phyloP scores from a whole-genome alignment of 495 filamentous ascomycete genomes.

The Annulohypoxylon maeteangense region DNA sequence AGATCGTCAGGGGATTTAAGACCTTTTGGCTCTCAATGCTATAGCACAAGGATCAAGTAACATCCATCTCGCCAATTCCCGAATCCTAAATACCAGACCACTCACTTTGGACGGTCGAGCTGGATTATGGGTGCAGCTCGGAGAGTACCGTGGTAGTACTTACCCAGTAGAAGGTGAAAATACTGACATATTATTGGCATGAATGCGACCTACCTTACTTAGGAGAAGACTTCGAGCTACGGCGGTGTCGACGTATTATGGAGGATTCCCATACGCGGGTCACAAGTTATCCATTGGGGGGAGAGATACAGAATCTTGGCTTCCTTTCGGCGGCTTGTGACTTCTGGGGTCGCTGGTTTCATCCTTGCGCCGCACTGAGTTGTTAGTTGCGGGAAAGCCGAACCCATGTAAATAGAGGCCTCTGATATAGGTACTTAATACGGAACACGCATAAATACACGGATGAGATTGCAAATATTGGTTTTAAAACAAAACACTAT shows the following conservation, averaged over 20 bases:
- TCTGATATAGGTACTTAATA: conserved; percentile 33
- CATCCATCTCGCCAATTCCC: conserved; percentile 33
- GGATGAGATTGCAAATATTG: not conserved
- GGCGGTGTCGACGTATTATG: conserved; percentile 22
- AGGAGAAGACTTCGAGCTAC: conserved; percentile 11
- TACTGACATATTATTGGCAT: conserved; percentile 16
- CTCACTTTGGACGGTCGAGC: not conserved
- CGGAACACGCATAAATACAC: not conserved
- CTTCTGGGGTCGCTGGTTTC: conserved; percentile 39
- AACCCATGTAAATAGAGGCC: conserved; percentile 31
- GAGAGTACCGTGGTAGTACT: conserved; percentile 17
- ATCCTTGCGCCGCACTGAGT: conserved; percentile 34
- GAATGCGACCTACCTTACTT: conserved; percentile 11
- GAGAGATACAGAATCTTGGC: conserved; percentile 22
- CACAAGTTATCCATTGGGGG: conserved; percentile 21
- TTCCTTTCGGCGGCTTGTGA: conserved; percentile 24
- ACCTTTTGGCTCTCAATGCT: conserved; percentile 21
- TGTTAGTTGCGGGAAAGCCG: conserved; percentile 25
- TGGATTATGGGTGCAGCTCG: not conserved
- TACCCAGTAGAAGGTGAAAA: conserved; percentile 11
- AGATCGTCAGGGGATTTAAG: conserved; percentile 44
- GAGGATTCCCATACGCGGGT: conserved; percentile 6
- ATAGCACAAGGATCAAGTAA: conserved; percentile 27
- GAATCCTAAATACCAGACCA: conserved; percentile 15
- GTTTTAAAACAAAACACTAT: not conserved